Percentiles rank a stretch among this genome's conserved stretches.
Conservation (phyloP, 345 rosid genomes). For the Salix purpurea region DNA sequence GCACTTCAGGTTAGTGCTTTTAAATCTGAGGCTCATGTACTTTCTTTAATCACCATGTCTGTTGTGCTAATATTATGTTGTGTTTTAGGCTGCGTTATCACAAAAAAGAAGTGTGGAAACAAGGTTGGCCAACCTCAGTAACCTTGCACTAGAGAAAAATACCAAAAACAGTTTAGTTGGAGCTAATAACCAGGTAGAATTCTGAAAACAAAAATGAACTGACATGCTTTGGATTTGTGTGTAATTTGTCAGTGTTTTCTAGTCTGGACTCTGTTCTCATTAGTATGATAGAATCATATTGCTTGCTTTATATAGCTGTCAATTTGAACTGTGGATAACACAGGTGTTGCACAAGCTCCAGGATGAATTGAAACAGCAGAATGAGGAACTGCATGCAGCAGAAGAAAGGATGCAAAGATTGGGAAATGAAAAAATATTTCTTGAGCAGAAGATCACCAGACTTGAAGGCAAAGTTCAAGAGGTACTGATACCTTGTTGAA, state of each 20-base stretch:
- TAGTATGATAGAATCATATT: neutral
- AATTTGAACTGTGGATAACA: constrained; percentile 22
- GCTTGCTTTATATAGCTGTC: neutral
- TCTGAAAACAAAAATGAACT: neutral
- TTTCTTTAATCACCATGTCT: neutral
- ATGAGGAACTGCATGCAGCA: constrained; percentile 49
- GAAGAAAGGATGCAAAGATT: constrained; percentile 49
- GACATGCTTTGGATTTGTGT: neutral
- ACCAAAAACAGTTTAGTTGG: constrained; percentile 38
- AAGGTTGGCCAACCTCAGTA: constrained; percentile 44
- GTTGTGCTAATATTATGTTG: constrained; percentile 6
- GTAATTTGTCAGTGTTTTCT: neutral
- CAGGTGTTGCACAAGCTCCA: constrained; percentile 56
- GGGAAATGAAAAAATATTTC: constrained; percentile 46
- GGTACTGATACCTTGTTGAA: constrained; percentile 35
- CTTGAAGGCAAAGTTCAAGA: constrained; percentile 68
- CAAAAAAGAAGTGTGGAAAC: constrained; percentile 64
- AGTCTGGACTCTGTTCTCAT: neutral
- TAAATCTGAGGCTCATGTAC: constrained; percentile 6
- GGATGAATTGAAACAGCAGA: constrained; percentile 57
- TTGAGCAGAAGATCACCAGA: constrained; percentile 57
- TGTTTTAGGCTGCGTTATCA: constrained; percentile 46
- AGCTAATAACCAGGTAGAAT: constrained; percentile 55
- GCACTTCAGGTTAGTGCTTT: constrained; percentile 54
- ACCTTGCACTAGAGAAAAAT: constrained; percentile 36